Conservation (phyloP, 163 green algal species). For the Chlamydomonas reinhardtii region DNA sequence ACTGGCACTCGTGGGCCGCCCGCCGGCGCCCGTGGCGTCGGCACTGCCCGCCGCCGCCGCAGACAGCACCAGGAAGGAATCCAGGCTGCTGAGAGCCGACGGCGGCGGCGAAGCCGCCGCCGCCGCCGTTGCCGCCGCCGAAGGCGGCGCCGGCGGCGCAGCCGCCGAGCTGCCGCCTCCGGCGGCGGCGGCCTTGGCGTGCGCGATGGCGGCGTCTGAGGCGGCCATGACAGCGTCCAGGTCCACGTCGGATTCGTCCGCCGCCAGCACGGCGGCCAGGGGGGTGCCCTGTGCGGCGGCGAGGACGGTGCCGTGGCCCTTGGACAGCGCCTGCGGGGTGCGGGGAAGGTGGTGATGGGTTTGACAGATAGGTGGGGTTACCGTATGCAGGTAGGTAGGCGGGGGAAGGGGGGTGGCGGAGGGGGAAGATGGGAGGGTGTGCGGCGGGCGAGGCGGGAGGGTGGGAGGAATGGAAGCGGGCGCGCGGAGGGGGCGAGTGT, state of each 20-base stretch:
- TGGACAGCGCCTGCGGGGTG: not conserved
- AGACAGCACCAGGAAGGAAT: slow-evolving; percentile 29
- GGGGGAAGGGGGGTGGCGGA: too few relatives aligned
- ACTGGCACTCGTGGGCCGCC: not conserved
- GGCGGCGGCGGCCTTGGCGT: not conserved
- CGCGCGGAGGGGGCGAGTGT: too few relatives aligned
- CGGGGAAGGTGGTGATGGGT: too few relatives aligned
- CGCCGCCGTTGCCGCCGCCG: not conserved
- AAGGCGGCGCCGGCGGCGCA: too few relatives aligned
- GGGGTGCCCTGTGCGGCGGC: not conserved
- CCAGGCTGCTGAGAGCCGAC: slow-evolving; percentile 13
- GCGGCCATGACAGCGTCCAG: not conserved
- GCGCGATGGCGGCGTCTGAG: not conserved
- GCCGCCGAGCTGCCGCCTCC: not conserved
- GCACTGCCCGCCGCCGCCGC: not conserved
- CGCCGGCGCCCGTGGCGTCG: not conserved
- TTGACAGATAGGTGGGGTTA: too few relatives aligned
- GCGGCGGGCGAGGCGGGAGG: too few relatives aligned
- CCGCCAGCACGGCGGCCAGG: not conserved
- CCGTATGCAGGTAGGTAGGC: too few relatives aligned
- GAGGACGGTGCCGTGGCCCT: slow-evolving; percentile 6
- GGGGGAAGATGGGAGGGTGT: too few relatives aligned
- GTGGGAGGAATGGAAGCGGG: too few relatives aligned
- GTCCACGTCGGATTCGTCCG: not conserved
- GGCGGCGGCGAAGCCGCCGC: not conserved